Percentiles rank a stretch among this genome's conserved stretches.
Conservation (phyloP, 805 yeast genomes). For the Lipomyces sp. region DNA sequence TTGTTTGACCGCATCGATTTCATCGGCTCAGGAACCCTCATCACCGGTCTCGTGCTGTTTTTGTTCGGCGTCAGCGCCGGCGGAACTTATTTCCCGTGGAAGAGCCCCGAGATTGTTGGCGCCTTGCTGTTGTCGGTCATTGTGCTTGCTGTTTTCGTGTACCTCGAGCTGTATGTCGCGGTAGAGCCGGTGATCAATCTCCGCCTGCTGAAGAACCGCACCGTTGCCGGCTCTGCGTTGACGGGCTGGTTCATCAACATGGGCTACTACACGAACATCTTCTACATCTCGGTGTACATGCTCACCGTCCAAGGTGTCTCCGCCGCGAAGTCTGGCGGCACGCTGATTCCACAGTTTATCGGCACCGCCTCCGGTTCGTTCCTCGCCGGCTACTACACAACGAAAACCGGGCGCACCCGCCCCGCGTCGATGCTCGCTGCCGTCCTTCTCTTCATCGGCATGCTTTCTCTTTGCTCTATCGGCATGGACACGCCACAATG, state of each 20-base stretch:
- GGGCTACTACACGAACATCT: slow-evolving; percentile 60
- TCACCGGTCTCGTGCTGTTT: slow-evolving; percentile 52
- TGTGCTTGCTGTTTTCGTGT: slow-evolving; percentile 44
- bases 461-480: slow-evolving; percentile 37
- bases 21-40: slow-evolving; percentile 58
- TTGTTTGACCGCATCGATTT: slow-evolving; percentile 62
- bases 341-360: slow-evolving; percentile 53
- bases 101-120: slow-evolving; percentile 42
- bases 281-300: slow-evolving; percentile 67
- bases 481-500: slow-evolving; percentile 27
- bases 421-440: slow-evolving; percentile 46
- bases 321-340: slow-evolving; percentile 55
- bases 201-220: slow-evolving; percentile 51
- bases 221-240: slow-evolving; percentile 62
- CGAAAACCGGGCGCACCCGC: slow-evolving; percentile 61
- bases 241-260: slow-evolving; percentile 71
- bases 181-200: slow-evolving; percentile 68
- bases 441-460: slow-evolving; percentile 48
- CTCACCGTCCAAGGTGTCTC: slow-evolving; percentile 52
- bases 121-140: slow-evolving; percentile 39
- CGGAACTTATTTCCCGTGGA: slow-evolving; percentile 53
- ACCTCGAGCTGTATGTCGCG: slow-evolving; percentile 51
- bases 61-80: slow-evolving; percentile 65
- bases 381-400: slow-evolving; percentile 64
- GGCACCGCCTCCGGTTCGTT: slow-evolving; percentile 68